phyloP scores from a whole-genome alignment of 2,329 filamentous ascomycete genomes.

The Talaromyces sp. region DNA sequence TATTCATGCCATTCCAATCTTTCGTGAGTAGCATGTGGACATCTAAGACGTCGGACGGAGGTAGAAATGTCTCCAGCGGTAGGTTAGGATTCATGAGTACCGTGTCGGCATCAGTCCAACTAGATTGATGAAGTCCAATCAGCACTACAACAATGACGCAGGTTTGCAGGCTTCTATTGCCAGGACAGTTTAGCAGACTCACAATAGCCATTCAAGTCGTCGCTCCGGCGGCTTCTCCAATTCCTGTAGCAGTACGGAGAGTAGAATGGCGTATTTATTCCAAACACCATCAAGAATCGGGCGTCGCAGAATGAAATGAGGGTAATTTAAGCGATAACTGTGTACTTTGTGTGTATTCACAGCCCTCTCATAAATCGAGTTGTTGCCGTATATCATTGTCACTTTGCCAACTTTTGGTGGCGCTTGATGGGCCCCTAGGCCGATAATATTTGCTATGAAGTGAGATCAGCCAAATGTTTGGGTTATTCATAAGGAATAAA shows the following conservation, averaged over 20 bases:
- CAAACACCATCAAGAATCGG: constrained; percentile 29
- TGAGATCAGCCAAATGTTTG: no score
- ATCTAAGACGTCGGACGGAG: constrained; percentile 22
- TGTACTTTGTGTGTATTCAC: constrained; percentile 31
- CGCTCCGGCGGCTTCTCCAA: constrained; percentile 26
- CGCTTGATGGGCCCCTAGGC: not conserved
- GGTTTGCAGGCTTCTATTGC: not conserved
- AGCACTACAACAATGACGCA: not conserved
- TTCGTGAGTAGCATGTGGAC: constrained; percentile 26
- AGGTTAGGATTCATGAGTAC: constrained; percentile 27
- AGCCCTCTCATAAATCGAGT: constrained; percentile 30
- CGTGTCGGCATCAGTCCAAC: constrained; percentile 30
- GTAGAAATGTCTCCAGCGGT: constrained; percentile 28
- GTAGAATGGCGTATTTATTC: constrained; percentile 31
- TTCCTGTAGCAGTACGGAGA: constrained; percentile 28
- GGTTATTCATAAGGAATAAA: no score
- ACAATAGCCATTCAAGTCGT: constrained; percentile 33
- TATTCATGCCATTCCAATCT: constrained; percentile 29
- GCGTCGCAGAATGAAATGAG: constrained; percentile 29
- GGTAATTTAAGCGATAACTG: constrained; percentile 30
- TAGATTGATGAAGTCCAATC: constrained; percentile 8
- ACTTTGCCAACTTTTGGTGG: constrained; percentile 25
- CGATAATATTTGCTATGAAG: not conserved
- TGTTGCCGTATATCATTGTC: constrained; percentile 29
- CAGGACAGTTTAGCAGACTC: not conserved